Percentiles rank a stretch among this genome's conserved stretches.
These are phyloP conservation scores for Obelidium mucronatum DNA, from an alignment of 192 early-diverging fungal species.

Conservation along the genomic window DNA sequence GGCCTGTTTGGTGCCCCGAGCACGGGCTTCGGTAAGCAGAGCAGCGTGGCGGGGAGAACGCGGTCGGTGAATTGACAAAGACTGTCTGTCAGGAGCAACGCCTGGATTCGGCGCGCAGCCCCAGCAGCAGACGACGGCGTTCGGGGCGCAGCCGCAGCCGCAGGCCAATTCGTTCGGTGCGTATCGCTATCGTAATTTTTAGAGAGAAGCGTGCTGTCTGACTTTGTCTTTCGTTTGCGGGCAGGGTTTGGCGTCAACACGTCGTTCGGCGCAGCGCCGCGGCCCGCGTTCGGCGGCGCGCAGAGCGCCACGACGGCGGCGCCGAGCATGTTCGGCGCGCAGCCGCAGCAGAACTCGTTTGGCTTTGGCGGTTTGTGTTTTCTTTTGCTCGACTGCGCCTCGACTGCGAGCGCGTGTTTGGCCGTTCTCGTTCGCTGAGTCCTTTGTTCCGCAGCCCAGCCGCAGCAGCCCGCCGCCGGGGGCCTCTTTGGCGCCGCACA, in stretches of 20 bases:
- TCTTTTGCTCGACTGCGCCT: not conserved
- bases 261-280: constrained; percentile 14
- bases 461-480: constrained; percentile 19
- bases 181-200: not conserved
- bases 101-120: not conserved
- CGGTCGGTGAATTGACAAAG: not conserved
- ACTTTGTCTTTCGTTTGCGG: not conserved
- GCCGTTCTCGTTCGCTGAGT: not conserved
- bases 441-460: constrained; percentile 27
- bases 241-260: constrained; percentile 33
- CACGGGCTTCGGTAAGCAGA: constrained; percentile 22
- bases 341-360: constrained; percentile 26
- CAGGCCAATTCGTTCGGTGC: not conserved
- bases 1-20: constrained; percentile 7
- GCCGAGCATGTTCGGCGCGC: constrained; percentile 33
- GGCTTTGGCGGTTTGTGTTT: not conserved
- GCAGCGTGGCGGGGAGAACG: not conserved
- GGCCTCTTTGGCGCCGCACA: constrained; percentile 43
- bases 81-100: not conserved
- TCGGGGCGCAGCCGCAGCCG: not conserved
- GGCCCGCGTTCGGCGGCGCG: constrained; percentile 25
- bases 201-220: not conserved
- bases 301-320: constrained; percentile 30
- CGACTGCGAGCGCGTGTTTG: not conserved
- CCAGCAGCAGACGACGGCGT: not conserved